Evolutionary conservation across 2,329 filamentous ascomycete genomes (phyloP), one percentile per base, ranked within the genome.

Genomic region (Raffaelea deltoideospora): DNA sequence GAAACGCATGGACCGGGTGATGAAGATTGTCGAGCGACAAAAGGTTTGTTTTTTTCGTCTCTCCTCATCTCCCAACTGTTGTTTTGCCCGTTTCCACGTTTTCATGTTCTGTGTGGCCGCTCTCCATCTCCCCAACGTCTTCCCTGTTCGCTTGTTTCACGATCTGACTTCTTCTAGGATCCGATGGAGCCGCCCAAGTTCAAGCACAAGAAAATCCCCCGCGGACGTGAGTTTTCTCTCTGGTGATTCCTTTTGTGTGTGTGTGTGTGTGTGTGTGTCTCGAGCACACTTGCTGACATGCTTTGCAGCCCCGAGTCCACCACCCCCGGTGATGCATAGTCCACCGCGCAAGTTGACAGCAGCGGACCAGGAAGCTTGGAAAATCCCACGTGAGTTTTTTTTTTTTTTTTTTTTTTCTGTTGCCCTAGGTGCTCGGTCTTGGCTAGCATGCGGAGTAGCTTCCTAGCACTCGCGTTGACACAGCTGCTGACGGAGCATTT

Each of bases 171-270:
- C 11, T 14, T 11, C 4, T 20, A 42, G 39, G 90, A 98, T 58
- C 90, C 90, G 0, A 82, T 95, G 79, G 88, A 95, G 53, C 90
- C 90, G 1, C 88, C 90, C 2, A 96, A 95, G 52, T 95, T 96
- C 64, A 96, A 96, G 60, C 85, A 95, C 63, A 96, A 96, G 67
- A 94, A 95, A 62, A 93, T 98, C 40, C 88, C 74, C 85, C 48
- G 87, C 14, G 44, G 44, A 14, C 44, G 43, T 45, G 30, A 35
- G 43, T 43, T 24, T n/a, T 7, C 5, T 35, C 17, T 34, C 19
- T 26, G 13, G n/a, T 6, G 5, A 26, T 11, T 21, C 13, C 13
- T 14, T 9, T 3, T 14, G 13, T 3, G 3, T 4, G 15, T 15
- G 14, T 31, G 4, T 24, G 9, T 9, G 9, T 27, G 9, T 27